Conservation (phyloP, 805 yeast genomes). For the Komagataella pastoris region DNA sequence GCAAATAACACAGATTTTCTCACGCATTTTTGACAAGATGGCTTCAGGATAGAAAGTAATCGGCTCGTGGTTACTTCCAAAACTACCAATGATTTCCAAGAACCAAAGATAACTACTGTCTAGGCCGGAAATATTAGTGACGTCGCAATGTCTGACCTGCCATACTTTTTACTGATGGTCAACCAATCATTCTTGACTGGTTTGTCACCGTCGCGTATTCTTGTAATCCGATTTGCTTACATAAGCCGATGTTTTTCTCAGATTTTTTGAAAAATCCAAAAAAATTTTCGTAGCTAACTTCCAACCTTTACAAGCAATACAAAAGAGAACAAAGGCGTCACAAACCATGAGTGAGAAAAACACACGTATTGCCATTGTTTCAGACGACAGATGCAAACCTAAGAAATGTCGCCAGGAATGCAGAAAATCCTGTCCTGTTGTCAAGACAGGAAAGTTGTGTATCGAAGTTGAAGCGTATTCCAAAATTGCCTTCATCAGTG, state of each 20-base stretch:
- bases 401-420: slow-evolving; percentile 98
- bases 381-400: slow-evolving; percentile 91
- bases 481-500: slow-evolving; percentile 91
- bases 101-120: neutral
- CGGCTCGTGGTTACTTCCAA: neutral
- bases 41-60: neutral
- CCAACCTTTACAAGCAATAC: neutral
- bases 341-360: slow-evolving; percentile 19
- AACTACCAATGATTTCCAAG: neutral
- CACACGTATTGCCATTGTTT: slow-evolving; percentile 92
- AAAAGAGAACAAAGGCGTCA: neutral
- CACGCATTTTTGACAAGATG: neutral
- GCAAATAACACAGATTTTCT: neutral
- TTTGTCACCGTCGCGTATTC: neutral
- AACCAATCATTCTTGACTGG: neutral
- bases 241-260: neutral
- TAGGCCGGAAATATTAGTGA: no score
- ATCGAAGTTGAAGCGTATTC: slow-evolving; percentile 87
- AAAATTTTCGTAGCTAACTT: neutral
- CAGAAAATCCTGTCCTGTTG: slow-evolving; percentile 94
- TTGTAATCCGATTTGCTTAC: neutral
- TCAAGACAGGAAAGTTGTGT: slow-evolving; percentile 94
- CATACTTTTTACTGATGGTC: neutral
- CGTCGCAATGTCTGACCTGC: no score
- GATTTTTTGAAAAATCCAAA: neutral